These are phyloP conservation scores for Yarrowia divulgata DNA, from an alignment of 805 yeast genomes.

Conservation along the genomic window DNA sequence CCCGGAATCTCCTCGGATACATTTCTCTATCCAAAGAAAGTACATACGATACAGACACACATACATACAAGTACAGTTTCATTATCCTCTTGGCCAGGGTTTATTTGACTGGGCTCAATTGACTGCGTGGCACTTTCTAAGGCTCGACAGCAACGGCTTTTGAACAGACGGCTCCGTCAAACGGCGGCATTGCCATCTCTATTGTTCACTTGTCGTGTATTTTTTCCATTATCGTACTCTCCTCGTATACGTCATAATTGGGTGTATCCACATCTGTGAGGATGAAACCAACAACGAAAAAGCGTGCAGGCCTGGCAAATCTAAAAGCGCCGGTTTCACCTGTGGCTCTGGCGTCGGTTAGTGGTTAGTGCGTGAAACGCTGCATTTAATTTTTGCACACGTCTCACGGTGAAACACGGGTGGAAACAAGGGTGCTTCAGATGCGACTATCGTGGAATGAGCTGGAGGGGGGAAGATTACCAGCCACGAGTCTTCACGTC, in stretches of 20 bases:
- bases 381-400: slow-evolving; percentile 28
- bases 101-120: too few relatives aligned
- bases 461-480: too few relatives aligned
- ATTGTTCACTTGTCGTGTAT: too few relatives aligned
- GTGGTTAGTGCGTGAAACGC: slow-evolving; percentile 20
- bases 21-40: too few relatives aligned
- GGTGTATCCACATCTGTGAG: background rate
- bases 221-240: too few relatives aligned
- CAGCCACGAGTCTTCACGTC: too few relatives aligned
- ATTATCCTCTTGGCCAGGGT: background rate
- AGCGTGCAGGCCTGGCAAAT: slow-evolving; percentile 36
- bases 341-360: slow-evolving; percentile 10
- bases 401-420: slow-evolving; percentile 34
- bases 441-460: slow-evolving; percentile 24
- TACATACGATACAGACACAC: too few relatives aligned
- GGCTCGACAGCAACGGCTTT: too few relatives aligned
- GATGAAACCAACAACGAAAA: slow-evolving; percentile 33
- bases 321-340: slow-evolving; percentile 22
- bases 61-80: slow-evolving; percentile 2
- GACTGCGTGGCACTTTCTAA: too few relatives aligned
- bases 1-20: background rate
- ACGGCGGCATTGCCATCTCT: too few relatives aligned
- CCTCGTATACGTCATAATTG: background rate
- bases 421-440: slow-evolving; percentile 31
- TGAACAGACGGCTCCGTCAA: too few relatives aligned